Evolutionary conservation across 2,329 filamentous ascomycete genomes (phyloP).

Genomic region (Paecilomyces fulvus): DNA sequence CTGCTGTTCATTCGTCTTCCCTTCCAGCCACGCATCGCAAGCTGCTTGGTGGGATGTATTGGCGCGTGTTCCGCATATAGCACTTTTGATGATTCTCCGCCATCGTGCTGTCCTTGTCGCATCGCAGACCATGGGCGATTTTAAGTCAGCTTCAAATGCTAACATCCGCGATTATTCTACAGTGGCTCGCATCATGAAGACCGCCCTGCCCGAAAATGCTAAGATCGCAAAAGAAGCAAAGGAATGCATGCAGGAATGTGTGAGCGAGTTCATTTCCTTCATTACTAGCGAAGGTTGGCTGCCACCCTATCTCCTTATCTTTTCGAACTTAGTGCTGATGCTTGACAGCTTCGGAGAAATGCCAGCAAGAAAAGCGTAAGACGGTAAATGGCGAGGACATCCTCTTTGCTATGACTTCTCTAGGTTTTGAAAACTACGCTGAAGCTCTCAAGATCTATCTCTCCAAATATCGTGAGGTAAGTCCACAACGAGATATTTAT

Average conservation of each 20-base stretch:
- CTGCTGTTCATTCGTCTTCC: slow-evolving; percentile 30
- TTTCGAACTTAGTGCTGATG: background rate
- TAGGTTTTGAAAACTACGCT: slow-evolving; percentile 97
- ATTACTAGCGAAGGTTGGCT: slow-evolving; percentile 89
- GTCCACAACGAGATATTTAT: slow-evolving; percentile 29
- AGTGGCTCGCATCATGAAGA: slow-evolving; percentile 99
- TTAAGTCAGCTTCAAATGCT: slow-evolving; percentile 58
- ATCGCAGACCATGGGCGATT: slow-evolving; percentile 16
- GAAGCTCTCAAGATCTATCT: slow-evolving; percentile 98
- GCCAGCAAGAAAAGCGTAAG: slow-evolving; percentile 98
- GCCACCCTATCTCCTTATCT: background rate
- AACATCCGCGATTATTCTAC: slow-evolving; percentile 87
- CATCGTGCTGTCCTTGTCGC: slow-evolving; percentile 8
- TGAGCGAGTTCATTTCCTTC: slow-evolving; percentile 99
- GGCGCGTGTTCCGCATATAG: slow-evolving; percentile 12
- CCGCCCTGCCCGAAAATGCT: slow-evolving; percentile 91
- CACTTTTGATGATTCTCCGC: slow-evolving; percentile 37
- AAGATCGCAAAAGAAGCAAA: slow-evolving; percentile 99
- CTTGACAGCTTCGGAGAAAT: slow-evolving; percentile 86
- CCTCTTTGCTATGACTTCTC: slow-evolving; percentile 95
- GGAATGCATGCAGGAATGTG: slow-evolving; percentile 99
- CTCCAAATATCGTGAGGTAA: slow-evolving; percentile 94
- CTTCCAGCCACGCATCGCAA: slow-evolving; percentile 36
- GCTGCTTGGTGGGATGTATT: slow-evolving; percentile 4
- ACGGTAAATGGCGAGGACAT: slow-evolving; percentile 99